These are phyloP conservation scores for Thermomyces lanuginosus DNA, from an alignment of 2,329 filamentous ascomycete genomes.

Conservation along the genomic window DNA sequence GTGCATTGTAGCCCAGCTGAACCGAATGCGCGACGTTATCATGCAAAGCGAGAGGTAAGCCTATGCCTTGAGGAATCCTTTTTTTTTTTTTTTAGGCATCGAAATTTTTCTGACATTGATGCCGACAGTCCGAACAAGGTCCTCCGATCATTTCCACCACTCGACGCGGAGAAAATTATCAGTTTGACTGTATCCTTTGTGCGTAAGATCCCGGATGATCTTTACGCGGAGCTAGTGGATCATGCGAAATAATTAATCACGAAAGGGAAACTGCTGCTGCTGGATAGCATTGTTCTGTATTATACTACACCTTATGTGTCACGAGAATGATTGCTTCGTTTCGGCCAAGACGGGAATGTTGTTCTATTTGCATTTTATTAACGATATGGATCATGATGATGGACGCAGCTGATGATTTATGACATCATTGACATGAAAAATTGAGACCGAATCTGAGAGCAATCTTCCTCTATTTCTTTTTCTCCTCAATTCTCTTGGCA, in stretches of 20 bases:
- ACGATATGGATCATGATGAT: too few relatives aligned
- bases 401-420: too few relatives aligned
- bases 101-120: slow-evolving; percentile 1
- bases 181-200: slow-evolving; percentile 72
- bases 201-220: slow-evolving; percentile 72
- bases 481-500: too few relatives aligned
- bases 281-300: too few relatives aligned
- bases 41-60: slow-evolving; percentile 65
- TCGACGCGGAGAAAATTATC: slow-evolving; percentile 73
- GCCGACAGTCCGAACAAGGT: slow-evolving; percentile 71
- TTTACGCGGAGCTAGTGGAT: slow-evolving; percentile 76
- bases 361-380: too few relatives aligned
- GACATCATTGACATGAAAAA: too few relatives aligned
- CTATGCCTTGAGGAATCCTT: slow-evolving; percentile 5
- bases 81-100: neutral
- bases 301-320: too few relatives aligned
- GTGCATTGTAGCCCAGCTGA: slow-evolving; percentile 88
- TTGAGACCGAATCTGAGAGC: too few relatives aligned
- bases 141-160: slow-evolving; percentile 67
- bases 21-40: slow-evolving; percentile 72
- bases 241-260: slow-evolving; percentile 55
- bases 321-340: too few relatives aligned
- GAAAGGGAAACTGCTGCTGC: too few relatives aligned
- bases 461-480: too few relatives aligned
- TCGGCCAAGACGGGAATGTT: too few relatives aligned